These are phyloP conservation scores for Lactifluus subvellereus DNA, from an alignment of 768 basidiomycete genomes.

Conservation along the genomic window DNA sequence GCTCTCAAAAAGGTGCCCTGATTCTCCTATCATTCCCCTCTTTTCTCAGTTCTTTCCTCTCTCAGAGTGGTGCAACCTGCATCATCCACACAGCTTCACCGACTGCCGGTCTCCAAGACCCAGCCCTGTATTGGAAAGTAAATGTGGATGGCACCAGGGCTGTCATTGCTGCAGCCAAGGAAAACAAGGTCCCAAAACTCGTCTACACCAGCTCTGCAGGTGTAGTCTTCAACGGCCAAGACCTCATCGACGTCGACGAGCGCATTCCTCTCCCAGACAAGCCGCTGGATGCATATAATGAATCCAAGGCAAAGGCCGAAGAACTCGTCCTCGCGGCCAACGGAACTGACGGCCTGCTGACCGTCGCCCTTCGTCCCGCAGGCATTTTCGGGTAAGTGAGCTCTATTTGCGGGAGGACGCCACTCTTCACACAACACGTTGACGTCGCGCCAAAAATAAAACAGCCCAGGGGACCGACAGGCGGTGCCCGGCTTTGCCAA, in stretches of 20 bases:
- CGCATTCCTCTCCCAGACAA: slow-evolving; percentile 66
- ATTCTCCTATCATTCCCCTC: background rate
- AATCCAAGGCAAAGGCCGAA: slow-evolving; percentile 89
- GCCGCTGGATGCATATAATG: slow-evolving; percentile 87
- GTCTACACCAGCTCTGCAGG: slow-evolving; percentile 95
- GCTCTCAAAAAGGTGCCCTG: slow-evolving; percentile 66
- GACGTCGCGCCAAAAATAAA: background rate
- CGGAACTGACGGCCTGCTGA: slow-evolving; percentile 74
- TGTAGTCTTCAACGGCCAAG: slow-evolving; percentile 77
- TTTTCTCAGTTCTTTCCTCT: background rate
- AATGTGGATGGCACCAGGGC: slow-evolving; percentile 89
- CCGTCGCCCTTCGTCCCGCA: slow-evolving; percentile 85
- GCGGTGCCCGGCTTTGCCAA: slow-evolving; percentile 71
- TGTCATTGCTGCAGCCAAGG: slow-evolving; percentile 74
- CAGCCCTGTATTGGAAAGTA: slow-evolving; percentile 80
- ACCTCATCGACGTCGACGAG: slow-evolving; percentile 86
- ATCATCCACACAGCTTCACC: slow-evolving; percentile 96
- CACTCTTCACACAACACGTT: background rate
- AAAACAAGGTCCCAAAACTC: slow-evolving; percentile 70
- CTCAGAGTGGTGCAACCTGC: slow-evolving; percentile 73
- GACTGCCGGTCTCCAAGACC: slow-evolving; percentile 58
- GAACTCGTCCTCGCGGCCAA: slow-evolving; percentile 79
- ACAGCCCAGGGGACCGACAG: slow-evolving; percentile 88
- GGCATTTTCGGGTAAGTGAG: slow-evolving; percentile 87
- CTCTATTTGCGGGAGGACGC: background rate